Evolutionary conservation across 1,284 basidiomycete species (phyloP), one percentile per base, ranked within the genome.

Genomic region (Ganoderma multipileum): DNA sequence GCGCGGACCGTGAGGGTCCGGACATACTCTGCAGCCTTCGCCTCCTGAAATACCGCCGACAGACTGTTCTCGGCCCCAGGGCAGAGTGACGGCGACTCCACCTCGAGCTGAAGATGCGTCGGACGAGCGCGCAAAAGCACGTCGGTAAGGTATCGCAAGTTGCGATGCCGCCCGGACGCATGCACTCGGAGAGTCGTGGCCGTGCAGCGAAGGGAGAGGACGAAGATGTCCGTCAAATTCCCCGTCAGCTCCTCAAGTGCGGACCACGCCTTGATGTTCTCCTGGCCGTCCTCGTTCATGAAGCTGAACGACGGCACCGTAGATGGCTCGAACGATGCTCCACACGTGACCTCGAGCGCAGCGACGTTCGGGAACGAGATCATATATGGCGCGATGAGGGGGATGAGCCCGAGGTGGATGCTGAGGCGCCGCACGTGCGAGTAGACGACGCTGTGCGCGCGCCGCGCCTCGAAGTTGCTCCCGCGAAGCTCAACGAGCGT

Each of bases 321-420:
- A 14, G n/a, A 36, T 5, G 42, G 16, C 58, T 68, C 62, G 58
- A 68, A 55, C 36, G 44, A 33, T 1, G 66, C 44, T 1, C 61
- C 55, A 36, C 61, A 64, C 7, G 61, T 26, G 26, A 67, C 62
- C 30, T 67, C 61, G 47, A 67, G 57, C 12, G 62, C 30, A 14
- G 62, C 11, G 42, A 67, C 33, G 63, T 68, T 68, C 6, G 67
- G 67, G 50, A 55, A 68, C 11, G 67, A 52, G 30, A 54, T 16
- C 47, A 68, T 64, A 58, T 68, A 68, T 2, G 67, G 67, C 9
- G 63, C 38, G 57, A 68, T 61, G 20, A 61, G 47, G 20, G 63
- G 50, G 47, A 64, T 54, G 12, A 61, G 47, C 3, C 58, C 58
- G 39, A 68, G 41, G 28, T 64, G 47, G 58, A 68, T 33, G 12